Conservation (phyloP, 208 protist species). For the Porcisia hertigi region DNA sequence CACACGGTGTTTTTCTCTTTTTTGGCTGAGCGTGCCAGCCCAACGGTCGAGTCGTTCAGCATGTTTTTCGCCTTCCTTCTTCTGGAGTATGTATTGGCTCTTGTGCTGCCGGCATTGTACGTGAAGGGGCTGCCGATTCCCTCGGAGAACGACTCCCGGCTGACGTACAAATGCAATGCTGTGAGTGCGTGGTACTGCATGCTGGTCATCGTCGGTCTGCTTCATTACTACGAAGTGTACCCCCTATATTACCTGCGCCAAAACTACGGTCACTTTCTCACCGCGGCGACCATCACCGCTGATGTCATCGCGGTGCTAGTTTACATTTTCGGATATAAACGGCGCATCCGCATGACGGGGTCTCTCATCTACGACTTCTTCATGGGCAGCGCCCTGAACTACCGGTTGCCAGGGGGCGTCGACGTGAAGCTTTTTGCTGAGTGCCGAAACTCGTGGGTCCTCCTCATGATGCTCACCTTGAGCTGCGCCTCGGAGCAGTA, state of each 20-base stretch:
- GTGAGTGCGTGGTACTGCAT: slow-evolving; percentile 83
- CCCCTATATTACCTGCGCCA: slow-evolving; percentile 61
- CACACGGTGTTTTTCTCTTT: slow-evolving; percentile 47
- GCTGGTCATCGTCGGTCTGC: slow-evolving; percentile 51
- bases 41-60: slow-evolving; percentile 44
- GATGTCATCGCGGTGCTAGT: slow-evolving; percentile 75
- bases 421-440: slow-evolving; percentile 95
- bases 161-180: slow-evolving; percentile 92
- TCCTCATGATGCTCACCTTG: slow-evolving; percentile 93
- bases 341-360: slow-evolving; percentile 83
- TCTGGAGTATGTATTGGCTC: slow-evolving; percentile 76
- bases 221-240: slow-evolving; percentile 78
- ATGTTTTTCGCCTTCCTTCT: slow-evolving; percentile 74
- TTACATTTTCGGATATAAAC: slow-evolving; percentile 66
- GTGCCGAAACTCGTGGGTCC: slow-evolving; percentile 94
- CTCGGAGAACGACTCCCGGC: slow-evolving; percentile 78
- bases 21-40: slow-evolving; percentile 52
- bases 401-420: slow-evolving; percentile 86
- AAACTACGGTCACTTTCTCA: slow-evolving; percentile 79
- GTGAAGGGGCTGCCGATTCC: slow-evolving; percentile 86
- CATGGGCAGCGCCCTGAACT: slow-evolving; percentile 92
- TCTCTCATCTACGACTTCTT: slow-evolving; percentile 96
- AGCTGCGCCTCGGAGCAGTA: slow-evolving; percentile 90
- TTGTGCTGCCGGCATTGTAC: slow-evolving; percentile 73
- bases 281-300: slow-evolving; percentile 74